These are phyloP conservation scores for Aureobasidium sp. DNA, from an alignment of 2,329 filamentous ascomycete species.

Conservation along the genomic window DNA sequence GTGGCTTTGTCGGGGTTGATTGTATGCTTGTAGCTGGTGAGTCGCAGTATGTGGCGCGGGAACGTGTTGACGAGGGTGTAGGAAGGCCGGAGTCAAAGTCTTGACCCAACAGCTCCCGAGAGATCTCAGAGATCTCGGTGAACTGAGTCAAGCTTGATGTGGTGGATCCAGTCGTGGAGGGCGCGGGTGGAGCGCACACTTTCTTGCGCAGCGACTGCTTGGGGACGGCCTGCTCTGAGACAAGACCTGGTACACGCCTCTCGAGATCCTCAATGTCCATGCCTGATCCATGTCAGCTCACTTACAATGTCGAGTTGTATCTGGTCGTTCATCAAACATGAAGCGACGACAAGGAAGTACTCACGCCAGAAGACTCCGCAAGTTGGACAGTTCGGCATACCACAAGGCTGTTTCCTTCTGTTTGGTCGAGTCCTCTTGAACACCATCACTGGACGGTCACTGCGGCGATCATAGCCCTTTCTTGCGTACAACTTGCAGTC, in stretches of 20 bases:
- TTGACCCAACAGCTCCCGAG: not conserved
- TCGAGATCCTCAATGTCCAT: not conserved
- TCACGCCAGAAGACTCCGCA: constrained; percentile 1
- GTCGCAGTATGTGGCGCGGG: not conserved
- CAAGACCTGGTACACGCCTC: not conserved
- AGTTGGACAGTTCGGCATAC: not conserved
- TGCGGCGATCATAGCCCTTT: not conserved
- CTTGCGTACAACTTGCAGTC: not conserved
- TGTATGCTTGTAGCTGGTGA: not conserved
- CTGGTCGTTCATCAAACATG: not conserved
- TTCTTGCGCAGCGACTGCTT: not conserved
- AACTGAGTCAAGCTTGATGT: not conserved
- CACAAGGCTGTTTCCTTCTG: not conserved
- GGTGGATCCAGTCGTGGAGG: not conserved
- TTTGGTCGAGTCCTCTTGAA: not conserved
- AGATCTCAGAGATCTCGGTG: not conserved
- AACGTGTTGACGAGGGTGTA: not conserved
- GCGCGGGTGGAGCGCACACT: not conserved
- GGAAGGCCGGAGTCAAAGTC: not conserved
- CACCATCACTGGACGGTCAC: not conserved
- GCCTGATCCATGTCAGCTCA: not conserved
- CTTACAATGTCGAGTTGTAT: not conserved
- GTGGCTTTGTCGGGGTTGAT: not conserved
- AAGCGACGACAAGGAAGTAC: not conserved
- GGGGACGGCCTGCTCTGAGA: not conserved